Base-by-base conservation (phyloP, 768 basidiomycete species). In the Lactarius indigo region DNA sequence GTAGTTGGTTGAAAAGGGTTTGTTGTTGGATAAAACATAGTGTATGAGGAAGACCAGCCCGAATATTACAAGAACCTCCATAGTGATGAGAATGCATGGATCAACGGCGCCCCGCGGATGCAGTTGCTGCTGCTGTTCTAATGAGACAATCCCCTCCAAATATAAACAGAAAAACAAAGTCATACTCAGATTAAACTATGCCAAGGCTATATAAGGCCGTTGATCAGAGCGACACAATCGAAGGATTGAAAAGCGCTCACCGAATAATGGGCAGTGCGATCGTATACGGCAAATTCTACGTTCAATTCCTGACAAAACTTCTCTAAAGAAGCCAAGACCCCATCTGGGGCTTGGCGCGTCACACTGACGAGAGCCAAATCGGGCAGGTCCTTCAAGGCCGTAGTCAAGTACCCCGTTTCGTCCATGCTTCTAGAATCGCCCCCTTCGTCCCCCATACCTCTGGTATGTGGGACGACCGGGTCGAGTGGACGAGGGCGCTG, bases 381-480 rank as follows among this genome's bases (percentile, higher is more conserved):
- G 30, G 66, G 66, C 30, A 68, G 63, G 2, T 68, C 66, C 33
- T 17, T 39, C 10, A 68, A 41, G 13, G 66, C 66, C 58, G 44
- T 64, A 17, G 31, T 60, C 13, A 68, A 33, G 52, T 60, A 59
- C 47, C 42, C 33, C n/a, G 54, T 47, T 50, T 68, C 66, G 52
- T 60, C 58, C 13, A 12, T 1, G 63, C 33, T 59, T 55, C 20
- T 59, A 12, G 23, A 20, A 10, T 59, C 41, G 23, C 50, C 50
- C 26, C 39, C 57, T 59, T 66, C 61, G 47, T 15, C 47, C 39
- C 18, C 47, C 30, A 23, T 10, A 59, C 31, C 54, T 1, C 10
- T 57, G 17, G 50, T 26, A 26, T 18, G 57, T 5, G 31, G 57
- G 15, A 7, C 56, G n/a, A 47, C 44, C 26, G 9, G 31, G n/a